Evolutionary conservation across 148 eudicot species (phyloP).

Genomic region (Silene latifolia): DNA sequence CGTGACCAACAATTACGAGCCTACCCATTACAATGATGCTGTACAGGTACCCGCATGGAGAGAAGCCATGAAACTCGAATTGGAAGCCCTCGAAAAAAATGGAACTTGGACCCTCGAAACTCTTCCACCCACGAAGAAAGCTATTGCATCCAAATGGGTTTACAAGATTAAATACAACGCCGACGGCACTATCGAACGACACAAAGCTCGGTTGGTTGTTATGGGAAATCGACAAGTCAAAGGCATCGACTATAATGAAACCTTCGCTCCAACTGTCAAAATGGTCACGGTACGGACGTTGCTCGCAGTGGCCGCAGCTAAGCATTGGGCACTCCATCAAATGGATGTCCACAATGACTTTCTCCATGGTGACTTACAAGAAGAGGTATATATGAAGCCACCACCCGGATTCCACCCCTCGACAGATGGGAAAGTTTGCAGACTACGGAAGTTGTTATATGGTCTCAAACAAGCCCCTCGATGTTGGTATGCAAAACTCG

Average conservation of each 20-base stretch:
- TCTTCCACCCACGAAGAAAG: neutral
- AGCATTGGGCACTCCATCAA: no score
- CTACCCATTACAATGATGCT: no score
- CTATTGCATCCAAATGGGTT: neutral
- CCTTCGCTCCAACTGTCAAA: no score
- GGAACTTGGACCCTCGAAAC: neutral
- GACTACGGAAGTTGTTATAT: neutral
- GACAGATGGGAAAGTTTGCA: neutral
- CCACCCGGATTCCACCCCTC: neutral
- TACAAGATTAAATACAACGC: neutral
- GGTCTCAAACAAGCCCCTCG: neutral
- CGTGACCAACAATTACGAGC: no score
- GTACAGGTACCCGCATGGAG: no score
- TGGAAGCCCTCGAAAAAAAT: neutral
- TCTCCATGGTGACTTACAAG: no score
- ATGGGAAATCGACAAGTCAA: neutral
- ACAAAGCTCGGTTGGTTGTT: no score
- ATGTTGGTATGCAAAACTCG: neutral
- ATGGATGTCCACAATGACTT: no score
- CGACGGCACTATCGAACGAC: no score
- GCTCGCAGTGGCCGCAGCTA: no score
- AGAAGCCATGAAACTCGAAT: neutral
- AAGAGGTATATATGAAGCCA: neutral
- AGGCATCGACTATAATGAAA: neutral
- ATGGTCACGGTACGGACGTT: no score